Conservation (phyloP, 768 basidiomycete genomes). For the Boletus reticulatus region DNA sequence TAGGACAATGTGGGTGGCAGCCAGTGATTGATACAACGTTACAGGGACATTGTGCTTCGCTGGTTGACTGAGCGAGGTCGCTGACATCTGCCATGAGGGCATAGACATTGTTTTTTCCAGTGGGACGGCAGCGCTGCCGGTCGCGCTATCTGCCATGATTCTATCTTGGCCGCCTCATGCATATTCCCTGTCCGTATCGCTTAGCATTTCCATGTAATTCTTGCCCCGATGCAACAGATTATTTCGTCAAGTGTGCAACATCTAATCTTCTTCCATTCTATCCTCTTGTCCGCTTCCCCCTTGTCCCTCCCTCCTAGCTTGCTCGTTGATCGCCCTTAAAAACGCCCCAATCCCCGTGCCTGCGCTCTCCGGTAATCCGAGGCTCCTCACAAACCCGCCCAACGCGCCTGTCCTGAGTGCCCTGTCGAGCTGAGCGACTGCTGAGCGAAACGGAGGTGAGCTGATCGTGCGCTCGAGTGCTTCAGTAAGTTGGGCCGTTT, state of each 20-base stretch:
- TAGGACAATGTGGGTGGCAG: not conserved
- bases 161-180: too few species aligned
- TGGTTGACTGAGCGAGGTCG: constrained; percentile 82
- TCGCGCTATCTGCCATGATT: too few species aligned
- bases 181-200: not conserved
- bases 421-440: constrained; percentile 79
- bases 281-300: constrained; percentile 36
- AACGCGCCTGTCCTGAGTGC: constrained; percentile 81
- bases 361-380: constrained; percentile 85
- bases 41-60: constrained; percentile 80
- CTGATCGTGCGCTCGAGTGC: constrained; percentile 72
- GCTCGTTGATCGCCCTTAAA: constrained; percentile 74
- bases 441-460: constrained; percentile 80
- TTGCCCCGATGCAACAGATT: not conserved
- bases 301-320: constrained; percentile 52
- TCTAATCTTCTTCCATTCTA: constrained; percentile 79
- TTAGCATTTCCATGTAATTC: not conserved
- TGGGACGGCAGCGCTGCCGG: not conserved
- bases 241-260: not conserved
- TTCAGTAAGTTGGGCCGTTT: constrained; percentile 37
- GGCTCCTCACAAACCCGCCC: constrained; percentile 66
- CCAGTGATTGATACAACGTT: not conserved
- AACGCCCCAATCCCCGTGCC: constrained; percentile 77
- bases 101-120: not conserved
- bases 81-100: constrained; percentile 29